Evolutionary conservation across 2,329 filamentous ascomycete species (phyloP), one percentile per base, ranked within the genome.

Genomic region (Penicillium italicum): DNA sequence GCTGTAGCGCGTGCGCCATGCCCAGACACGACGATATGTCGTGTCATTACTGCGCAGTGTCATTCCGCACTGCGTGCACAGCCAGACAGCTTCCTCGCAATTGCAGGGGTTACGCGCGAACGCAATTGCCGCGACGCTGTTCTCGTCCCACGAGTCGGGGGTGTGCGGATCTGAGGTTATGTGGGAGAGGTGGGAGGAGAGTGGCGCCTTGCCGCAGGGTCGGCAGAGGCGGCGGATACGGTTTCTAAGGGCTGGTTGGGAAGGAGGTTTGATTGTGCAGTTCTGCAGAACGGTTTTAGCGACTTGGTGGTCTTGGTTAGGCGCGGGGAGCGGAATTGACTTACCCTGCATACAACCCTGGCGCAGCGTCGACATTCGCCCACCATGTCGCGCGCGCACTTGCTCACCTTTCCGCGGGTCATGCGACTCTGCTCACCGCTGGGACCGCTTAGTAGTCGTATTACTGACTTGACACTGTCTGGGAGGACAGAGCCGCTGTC

Each of bases 301-400:
- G 14, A 37, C 18, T 33, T 22, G 16, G 2, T 22, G 12, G 31
- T 41, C 14, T 42, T 24, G 30, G 7, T 3, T 38, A 24, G 36
- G 14, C n/a, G n/a, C n/a, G n/a, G 18, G 44, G 18, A 30, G 73
- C 9, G 14, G 26, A 41, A 7, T n/a, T 11, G 20, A 1, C 83
- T 72, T 82, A 95, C 91, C 75, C 93, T 84, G 73, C 93, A 97
- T 53, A 96, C 85, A 26, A 91, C 81, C 28, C 77, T 85, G 37
- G 82, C 83, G 71, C 93, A 97, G 59, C 86, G 83, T 53, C 90
- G 84, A 72, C 93, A 97, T 63, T 88, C 87, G 40, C 81, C 83
- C 5, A 97, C 93, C 83, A 96, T 83, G 72, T 97, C 93, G 58
- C 90, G 82, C 22, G 93, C 93, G 70, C 93, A 97, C 64, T 82